Evolutionary conservation across 768 basidiomycete species (phyloP), one percentile per base, ranked within the genome.

Genomic region (Collybia mongolica): DNA sequence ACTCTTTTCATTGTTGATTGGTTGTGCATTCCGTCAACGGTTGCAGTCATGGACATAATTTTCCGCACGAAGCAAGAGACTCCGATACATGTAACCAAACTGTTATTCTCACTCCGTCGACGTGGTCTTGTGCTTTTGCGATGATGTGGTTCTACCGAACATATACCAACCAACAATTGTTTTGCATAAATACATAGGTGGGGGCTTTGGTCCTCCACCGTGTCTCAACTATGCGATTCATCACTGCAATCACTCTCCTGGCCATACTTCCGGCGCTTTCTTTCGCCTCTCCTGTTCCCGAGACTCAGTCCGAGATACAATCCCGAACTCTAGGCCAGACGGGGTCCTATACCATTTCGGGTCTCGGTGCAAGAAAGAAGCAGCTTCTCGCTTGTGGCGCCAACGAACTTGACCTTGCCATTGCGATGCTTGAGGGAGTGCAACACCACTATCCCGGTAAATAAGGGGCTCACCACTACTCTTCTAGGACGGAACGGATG

Each of bases 331-430:
- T 51, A 8, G 49, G 49, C 7, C 17, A 53, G 15, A 47, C 39
- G 5, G 46, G 52, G 8, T 53, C 52, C 12, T 53, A 53, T 20
- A 53, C 46, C 9, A 37, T 53, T 7, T 48, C 52, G 15, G 52
- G 52, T 15, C 52, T 53, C 32, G 52, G 52, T 1, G 39, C 46
- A 14, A 39, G 52, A 15, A 53, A 53, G 46, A 48, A 53, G 40
- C 52, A 53, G 24, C 52, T 53, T 39, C 48, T 40, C 38, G 46
- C 46, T 8, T 53, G 52, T 32, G 52, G 52, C n/a, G 52, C 52
- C 9, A 29, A 40, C 17, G 36, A 48, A 18, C 52, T 53, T 17
- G 52, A 53, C 28, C 18, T 53, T 39, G 52, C 46, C 19, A 53
- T 53, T 32, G 52, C 52, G 3, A 53, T 53, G 52, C 35, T 53